Base-by-base conservation (phyloP, 2,329 filamentous ascomycete genomes). In the Talaromyces islandicus region DNA sequence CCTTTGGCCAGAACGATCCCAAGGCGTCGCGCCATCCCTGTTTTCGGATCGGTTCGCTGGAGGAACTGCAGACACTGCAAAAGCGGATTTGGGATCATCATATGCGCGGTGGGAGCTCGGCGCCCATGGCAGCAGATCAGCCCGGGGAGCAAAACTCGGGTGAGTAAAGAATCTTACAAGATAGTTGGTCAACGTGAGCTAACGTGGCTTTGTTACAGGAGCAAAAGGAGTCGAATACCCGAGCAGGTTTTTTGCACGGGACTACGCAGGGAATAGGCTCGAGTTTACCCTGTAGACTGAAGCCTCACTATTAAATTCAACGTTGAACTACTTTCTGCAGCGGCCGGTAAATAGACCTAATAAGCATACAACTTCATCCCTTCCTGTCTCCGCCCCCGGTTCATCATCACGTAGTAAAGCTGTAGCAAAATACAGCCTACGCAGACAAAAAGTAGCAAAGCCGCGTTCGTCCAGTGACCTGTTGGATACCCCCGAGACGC, bases 381-480 rank as follows among this genome's bases (percentile, higher is more conserved):
- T 0, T 27, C 14, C 3, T 24, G 35, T 41, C 56, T 59, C n/a
- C 58, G 50, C 25, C 65, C 65, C 58, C 68, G 63, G 64, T 82
- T 81, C 62, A 72, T 75, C 68, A 77, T 71, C 2, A 78, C 79
- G 64, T 88, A 88, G 65, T 83, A 86, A 17, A 81, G 29, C 57
- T 85, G 76, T 63, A 89, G 67, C 4, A 78, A 74, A 5, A 85
- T 67, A 60, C 83, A 81, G 1, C 84, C 84, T 0, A 75, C 78
- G 1, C 81, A 77, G 0, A 87, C 85, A 62, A 87, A 81, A 12
- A 88, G 75, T 46, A 88, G 67, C 64, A 88, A 71, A 11, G 75
- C 85, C 2, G 84, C 85, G 68, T 88, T 88, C 4, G 81, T 82
- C 83, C 85, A 89, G 68, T 90, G 87, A 0, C 88, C 88, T 0